phyloP scores from a whole-genome alignment of 2,329 filamentous ascomycete species.

The Zelopaecilomyces penicillatus region DNA sequence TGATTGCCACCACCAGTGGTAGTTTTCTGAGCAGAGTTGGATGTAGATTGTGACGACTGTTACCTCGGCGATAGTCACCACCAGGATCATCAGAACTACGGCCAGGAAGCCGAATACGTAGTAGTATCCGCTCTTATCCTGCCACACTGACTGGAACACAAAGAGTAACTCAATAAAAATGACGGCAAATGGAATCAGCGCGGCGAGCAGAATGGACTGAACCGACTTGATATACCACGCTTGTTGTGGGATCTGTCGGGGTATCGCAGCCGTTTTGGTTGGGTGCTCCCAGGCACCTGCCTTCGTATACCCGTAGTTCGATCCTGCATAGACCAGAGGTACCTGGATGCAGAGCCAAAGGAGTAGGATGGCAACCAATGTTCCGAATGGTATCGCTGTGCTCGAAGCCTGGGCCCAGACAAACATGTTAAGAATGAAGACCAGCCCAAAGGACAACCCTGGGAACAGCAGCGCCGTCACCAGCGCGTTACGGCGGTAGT shows the following conservation, averaged over 20 bases:
- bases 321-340: constrained; percentile 72
- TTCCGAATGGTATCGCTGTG: constrained; percentile 77
- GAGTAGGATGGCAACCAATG: constrained; percentile 60
- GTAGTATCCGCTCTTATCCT: constrained; percentile 86
- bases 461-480: constrained; percentile 73
- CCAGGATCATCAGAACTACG: constrained; percentile 62
- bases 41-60: constrained; percentile 77
- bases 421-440: constrained; percentile 79
- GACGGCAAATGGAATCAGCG: constrained; percentile 75
- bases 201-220: constrained; percentile 61
- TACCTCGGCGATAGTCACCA: constrained; percentile 72
- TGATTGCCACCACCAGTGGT: constrained; percentile 89
- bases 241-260: constrained; percentile 66
- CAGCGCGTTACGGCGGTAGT: constrained; percentile 68
- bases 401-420: constrained; percentile 86
- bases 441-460: constrained; percentile 62
- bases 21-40: constrained; percentile 76
- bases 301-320: constrained; percentile 65
- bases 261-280: constrained; percentile 62
- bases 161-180: constrained; percentile 83
- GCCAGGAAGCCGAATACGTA: constrained; percentile 84
- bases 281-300: constrained; percentile 70
- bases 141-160: constrained; percentile 80
- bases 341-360: constrained; percentile 83
- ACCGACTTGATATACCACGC: constrained; percentile 64